Evolutionary conservation across 2,329 filamentous ascomycete genomes (phyloP).

Genomic region (Akanthomyces lecanii): DNA sequence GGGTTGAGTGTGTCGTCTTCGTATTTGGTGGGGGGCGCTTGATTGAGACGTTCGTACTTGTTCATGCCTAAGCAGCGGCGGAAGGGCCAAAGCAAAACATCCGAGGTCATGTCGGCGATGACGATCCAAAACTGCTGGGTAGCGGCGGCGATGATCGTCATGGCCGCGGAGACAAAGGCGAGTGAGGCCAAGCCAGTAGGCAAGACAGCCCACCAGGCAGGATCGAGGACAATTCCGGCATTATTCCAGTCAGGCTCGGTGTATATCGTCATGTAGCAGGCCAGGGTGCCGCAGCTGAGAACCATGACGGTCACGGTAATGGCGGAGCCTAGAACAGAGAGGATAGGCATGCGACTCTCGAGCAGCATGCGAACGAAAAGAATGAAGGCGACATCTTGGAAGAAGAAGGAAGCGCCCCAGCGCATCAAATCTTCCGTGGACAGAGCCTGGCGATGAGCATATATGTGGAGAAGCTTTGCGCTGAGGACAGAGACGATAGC

Average conservation of each 20-base stretch:
- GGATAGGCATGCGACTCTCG: constrained; percentile 8
- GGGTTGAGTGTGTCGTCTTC: constrained; percentile 14
- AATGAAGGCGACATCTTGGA: constrained; percentile 16
- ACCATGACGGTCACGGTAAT: constrained; percentile 39
- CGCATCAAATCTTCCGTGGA: constrained; percentile 5
- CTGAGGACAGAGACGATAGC: constrained; percentile 14
- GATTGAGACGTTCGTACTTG: neutral
- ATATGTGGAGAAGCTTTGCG: constrained; percentile 15
- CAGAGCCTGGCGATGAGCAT: constrained; percentile 14
- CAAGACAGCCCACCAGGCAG: constrained; percentile 17
- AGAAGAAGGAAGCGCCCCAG: constrained; percentile 15
- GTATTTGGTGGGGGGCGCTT: neutral
- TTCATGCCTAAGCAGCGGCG: neutral
- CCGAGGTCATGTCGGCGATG: constrained; percentile 13
- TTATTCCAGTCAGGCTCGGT: constrained; percentile 17
- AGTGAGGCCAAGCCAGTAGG: constrained; percentile 14
- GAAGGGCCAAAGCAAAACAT: constrained; percentile 10
- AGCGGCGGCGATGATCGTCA: constrained; percentile 10
- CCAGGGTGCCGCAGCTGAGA: constrained; percentile 27
- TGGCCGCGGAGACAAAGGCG: constrained; percentile 9
- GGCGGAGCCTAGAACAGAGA: constrained; percentile 3
- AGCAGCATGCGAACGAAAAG: constrained; percentile 12
- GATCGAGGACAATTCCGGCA: constrained; percentile 15
- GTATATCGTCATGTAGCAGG: constrained; percentile 16
- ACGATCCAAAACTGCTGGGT: constrained; percentile 15